Evolutionary conservation across 2,329 filamentous ascomycete genomes (phyloP).

Genomic region (Didymella glomerata): DNA sequence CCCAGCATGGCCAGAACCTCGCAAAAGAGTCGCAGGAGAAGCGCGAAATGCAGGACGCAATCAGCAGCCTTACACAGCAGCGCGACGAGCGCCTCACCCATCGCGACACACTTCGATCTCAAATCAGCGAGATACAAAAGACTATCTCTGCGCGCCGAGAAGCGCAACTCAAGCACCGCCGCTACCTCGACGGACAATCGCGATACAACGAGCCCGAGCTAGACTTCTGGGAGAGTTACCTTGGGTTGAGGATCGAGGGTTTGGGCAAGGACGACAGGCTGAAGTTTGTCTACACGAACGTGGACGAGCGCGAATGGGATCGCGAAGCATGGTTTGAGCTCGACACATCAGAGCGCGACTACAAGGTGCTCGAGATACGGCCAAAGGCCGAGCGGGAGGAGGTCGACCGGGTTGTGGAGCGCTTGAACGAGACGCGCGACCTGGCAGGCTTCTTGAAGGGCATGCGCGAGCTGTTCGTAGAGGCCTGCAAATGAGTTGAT

Average conservation of each 20-base stretch:
- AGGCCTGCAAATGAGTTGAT: constrained; percentile 57
- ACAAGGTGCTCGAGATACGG: constrained; percentile 80
- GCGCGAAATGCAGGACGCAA: constrained; percentile 68
- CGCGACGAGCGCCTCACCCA: constrained; percentile 64
- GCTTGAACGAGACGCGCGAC: constrained; percentile 82
- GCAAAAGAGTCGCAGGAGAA: constrained; percentile 79
- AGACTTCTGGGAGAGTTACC: constrained; percentile 92
- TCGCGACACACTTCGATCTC: constrained; percentile 63
- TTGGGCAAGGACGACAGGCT: constrained; percentile 83
- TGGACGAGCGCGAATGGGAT: constrained; percentile 88
- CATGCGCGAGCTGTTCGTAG: constrained; percentile 79
- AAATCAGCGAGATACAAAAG: constrained; percentile 71
- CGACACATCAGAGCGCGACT: constrained; percentile 80
- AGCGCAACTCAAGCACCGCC: constrained; percentile 75
- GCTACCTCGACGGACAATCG: constrained; percentile 81
- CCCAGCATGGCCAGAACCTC: constrained; percentile 76
- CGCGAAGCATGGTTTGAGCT: constrained; percentile 94
- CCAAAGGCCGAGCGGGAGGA: constrained; percentile 84
- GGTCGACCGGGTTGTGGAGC: constrained; percentile 78
- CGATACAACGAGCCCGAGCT: constrained; percentile 92
- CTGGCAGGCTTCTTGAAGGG: constrained; percentile 77
- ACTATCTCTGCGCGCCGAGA: constrained; percentile 74
- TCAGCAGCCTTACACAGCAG: constrained; percentile 64
- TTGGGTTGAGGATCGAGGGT: constrained; percentile 89
- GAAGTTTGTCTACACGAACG: constrained; percentile 87